These are phyloP conservation scores for Helianthus tuberosus DNA, from an alignment of 129 eudicot genomes.

Conservation along the genomic window DNA sequence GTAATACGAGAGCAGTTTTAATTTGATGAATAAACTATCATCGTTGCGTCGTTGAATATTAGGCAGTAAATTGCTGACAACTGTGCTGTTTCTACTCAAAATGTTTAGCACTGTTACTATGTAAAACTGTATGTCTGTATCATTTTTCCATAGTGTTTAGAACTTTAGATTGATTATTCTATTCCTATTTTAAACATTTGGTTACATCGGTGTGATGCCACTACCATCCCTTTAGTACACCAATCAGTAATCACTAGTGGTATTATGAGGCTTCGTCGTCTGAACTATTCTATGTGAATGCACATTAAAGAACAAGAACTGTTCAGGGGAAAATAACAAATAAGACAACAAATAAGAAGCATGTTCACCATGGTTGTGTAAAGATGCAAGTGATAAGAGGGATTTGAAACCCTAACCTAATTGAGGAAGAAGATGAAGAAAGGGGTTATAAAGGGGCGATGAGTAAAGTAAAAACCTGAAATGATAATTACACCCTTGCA, in stretches of 20 bases:
- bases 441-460: no score
- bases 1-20: background rate
- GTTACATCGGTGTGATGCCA: background rate
- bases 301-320: background rate
- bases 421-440: no score
- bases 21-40: background rate
- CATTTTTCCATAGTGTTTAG: background rate
- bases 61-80: background rate
- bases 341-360: background rate
- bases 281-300: background rate
- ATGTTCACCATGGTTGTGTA: constrained; percentile 2
- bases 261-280: constrained; percentile 5
- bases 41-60: background rate
- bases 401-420: no score
- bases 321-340: background rate
- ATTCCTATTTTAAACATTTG: background rate
- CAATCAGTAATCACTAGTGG: background rate
- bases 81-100: background rate
- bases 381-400: no score
- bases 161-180: background rate
- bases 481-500: no score
- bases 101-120: background rate
- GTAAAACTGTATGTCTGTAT: background rate
- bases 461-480: no score
- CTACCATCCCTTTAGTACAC: background rate